Evolutionary conservation across 2,329 filamentous ascomycete species (phyloP).

Genomic region (Fusarium sp.): DNA sequence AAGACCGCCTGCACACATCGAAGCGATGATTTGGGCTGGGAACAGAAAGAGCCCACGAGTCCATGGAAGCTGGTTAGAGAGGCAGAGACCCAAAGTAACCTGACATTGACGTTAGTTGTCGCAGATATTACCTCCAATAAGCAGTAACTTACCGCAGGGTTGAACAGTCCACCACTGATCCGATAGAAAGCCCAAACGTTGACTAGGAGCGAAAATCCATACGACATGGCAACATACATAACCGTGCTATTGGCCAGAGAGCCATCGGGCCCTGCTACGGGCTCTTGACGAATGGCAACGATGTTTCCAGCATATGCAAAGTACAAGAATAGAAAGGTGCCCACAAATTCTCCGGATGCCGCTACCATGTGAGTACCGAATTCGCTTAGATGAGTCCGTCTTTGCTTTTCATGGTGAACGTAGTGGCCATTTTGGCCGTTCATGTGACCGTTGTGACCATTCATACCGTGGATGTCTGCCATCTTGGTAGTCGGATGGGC

Average conservation of each 20-base stretch:
- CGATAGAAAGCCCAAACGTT: conserved; percentile 67
- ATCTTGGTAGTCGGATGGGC: conserved; percentile 5
- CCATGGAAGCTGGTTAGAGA: conserved; percentile 39
- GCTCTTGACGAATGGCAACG: conserved; percentile 33
- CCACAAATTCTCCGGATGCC: conserved; percentile 39
- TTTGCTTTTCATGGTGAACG: conserved; percentile 1
- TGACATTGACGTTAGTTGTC: background rate
- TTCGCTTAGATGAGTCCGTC: conserved; percentile 28
- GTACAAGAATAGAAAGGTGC: conserved; percentile 43
- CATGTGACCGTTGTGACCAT: background rate
- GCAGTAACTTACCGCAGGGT: conserved; percentile 46
- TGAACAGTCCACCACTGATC: conserved; percentile 62
- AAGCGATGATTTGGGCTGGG: conserved; percentile 65
- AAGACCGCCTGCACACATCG: conserved; percentile 67
- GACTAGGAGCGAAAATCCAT: conserved; percentile 56
- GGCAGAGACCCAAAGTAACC: conserved; percentile 42
- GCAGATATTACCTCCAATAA: rapidly evolving
- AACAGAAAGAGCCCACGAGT: conserved; percentile 56
- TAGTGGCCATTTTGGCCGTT: background rate
- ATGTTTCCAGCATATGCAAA: conserved; percentile 45
- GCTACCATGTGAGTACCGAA: conserved; percentile 39
- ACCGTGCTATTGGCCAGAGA: conserved; percentile 31
- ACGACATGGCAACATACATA: conserved; percentile 39
- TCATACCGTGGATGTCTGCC: conserved; percentile 9
- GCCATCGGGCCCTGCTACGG: conserved; percentile 15